Percentiles rank a stretch among this genome's conserved stretches.
These are phyloP conservation scores for Eustoma russellianum DNA, from an alignment of 257 asterid species.

Conservation along the genomic window DNA sequence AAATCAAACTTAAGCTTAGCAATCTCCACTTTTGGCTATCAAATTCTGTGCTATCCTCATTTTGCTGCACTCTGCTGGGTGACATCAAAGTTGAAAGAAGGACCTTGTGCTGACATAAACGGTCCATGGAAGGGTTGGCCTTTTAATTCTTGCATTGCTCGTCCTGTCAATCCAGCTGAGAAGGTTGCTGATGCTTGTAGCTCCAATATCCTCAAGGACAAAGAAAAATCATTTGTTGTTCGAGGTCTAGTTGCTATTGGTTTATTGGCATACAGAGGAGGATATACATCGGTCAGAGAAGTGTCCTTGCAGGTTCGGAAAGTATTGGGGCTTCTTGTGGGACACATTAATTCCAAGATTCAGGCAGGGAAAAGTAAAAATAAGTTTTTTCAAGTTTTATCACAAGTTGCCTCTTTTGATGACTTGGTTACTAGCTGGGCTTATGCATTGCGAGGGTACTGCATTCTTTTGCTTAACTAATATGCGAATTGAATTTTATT, in stretches of 20 bases:
- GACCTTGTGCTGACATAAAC: constrained; percentile 57
- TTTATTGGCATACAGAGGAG: constrained; percentile 80
- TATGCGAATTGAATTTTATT: constrained; percentile 1
- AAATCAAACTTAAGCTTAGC: constrained; percentile 67
- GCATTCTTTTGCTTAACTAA: neutral
- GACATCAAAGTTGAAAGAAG: constrained; percentile 88
- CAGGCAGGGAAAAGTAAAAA: constrained; percentile 73
- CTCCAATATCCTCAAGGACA: constrained; percentile 36
- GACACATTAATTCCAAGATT: constrained; percentile 49
- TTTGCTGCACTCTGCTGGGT: constrained; percentile 99
- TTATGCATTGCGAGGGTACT: constrained; percentile 66
- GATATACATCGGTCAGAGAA: constrained; percentile 60
- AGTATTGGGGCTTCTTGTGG: constrained; percentile 70
- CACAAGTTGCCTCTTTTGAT: constrained; percentile 95
- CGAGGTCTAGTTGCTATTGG: constrained; percentile 92
- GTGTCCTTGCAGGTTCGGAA: constrained; percentile 59
- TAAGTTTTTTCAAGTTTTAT: constrained; percentile 55
- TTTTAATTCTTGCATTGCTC: constrained; percentile 77
- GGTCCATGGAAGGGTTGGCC: constrained; percentile 99
- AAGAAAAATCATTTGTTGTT: constrained; percentile 42
- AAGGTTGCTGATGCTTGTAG: constrained; percentile 32
- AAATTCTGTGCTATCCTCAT: constrained; percentile 84
- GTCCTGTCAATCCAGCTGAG: constrained; percentile 42
- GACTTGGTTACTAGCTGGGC: constrained; percentile 85
- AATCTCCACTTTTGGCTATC: constrained; percentile 82